Percentiles rank a stretch among this genome's conserved stretches.
These are phyloP conservation scores for Penicillium canariense DNA, from an alignment of 495 filamentous ascomycete species.

Conservation along the genomic window DNA sequence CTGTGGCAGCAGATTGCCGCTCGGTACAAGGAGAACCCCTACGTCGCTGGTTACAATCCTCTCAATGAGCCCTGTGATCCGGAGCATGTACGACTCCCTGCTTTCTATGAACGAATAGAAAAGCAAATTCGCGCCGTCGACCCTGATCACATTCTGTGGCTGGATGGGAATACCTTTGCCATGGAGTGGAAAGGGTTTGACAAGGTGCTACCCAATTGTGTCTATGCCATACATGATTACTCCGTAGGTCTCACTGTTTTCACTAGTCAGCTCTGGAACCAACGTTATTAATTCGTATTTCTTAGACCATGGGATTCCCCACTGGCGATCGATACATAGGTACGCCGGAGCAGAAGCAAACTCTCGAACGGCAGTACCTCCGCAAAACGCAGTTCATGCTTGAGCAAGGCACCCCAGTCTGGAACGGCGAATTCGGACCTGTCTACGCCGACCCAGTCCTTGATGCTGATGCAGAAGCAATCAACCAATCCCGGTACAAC, in stretches of 20 bases:
- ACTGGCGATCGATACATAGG: constrained; percentile 50
- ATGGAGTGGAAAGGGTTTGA: constrained; percentile 52
- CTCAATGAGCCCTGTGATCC: constrained; percentile 66
- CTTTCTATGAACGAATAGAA: constrained; percentile 57
- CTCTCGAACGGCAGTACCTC: constrained; percentile 46
- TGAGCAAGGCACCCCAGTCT: constrained; percentile 50
- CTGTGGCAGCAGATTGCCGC: constrained; percentile 59
- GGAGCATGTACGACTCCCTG: constrained; percentile 50
- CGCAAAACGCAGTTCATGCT: constrained; percentile 61
- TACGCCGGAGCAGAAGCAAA: constrained; percentile 48
- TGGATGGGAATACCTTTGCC: constrained; percentile 65
- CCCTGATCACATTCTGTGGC: constrained; percentile 59
- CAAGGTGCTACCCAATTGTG: constrained; percentile 50
- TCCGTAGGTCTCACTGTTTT: constrained; percentile 32
- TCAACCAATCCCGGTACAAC: constrained; percentile 52
- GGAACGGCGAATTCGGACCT: constrained; percentile 68
- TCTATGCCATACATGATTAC: constrained; percentile 65
- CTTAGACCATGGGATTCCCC: constrained; percentile 54
- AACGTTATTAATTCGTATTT: neutral
- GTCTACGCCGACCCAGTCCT: constrained; percentile 49
- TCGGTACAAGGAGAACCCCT: constrained; percentile 54
- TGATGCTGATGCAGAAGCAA: constrained; percentile 36
- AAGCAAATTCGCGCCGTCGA: constrained; percentile 58
- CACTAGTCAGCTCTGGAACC: neutral
- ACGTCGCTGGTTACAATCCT: constrained; percentile 64